Evolutionary conservation across 163 green algal genomes (phyloP), one percentile per base, ranked within the genome.

Genomic region (Scenedesmus sp.): DNA sequence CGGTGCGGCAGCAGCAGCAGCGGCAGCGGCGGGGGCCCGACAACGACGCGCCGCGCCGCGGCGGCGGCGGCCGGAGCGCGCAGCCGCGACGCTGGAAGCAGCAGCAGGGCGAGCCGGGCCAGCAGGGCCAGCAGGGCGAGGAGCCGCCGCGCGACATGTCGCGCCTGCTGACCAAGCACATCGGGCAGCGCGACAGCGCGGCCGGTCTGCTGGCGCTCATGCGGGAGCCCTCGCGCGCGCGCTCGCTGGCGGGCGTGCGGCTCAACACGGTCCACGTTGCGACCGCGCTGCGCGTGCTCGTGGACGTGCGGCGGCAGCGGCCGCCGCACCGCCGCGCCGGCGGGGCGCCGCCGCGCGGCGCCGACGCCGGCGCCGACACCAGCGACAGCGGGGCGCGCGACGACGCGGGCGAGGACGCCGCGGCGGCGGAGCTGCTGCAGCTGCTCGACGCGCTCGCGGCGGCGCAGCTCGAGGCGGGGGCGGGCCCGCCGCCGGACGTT

Each of bases 11-110:
- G 18, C 60, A 53, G 60, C 60, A 54, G 9, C 60, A 69, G 34
- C 24, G 54, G 9, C 62, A 70, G 20, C 15, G 33, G 17, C 62
- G 31, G 17, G n/a, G 54, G 62, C 56, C 36, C 24, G n/a, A n/a
- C 33, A 34, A 34, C 22, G 15, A 24, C 54, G 33, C 33, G 63
- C 63, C 57, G 64, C n/a, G 60, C 63, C 63, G 7, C 6, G 63
- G 14, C 65, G 60, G 65, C 65, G 51, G 45, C 63, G 57, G 36
- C 58, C 26, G 26, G 17, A 66, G 42, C 29, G 24, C 42, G 58
- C 58, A 47, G 11, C 44, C 58, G 9, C 31, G 26, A 20, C 58
- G 33, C 31, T 28, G 44, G 15, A 66, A 20, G 26, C 11, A 42
- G 58, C 58, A 66, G 18, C 29, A 48, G 15, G 45, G 58, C 31